Base-by-base conservation (phyloP, 352 stramenopile genomes). In the Phytophthora ramorum region DNA sequence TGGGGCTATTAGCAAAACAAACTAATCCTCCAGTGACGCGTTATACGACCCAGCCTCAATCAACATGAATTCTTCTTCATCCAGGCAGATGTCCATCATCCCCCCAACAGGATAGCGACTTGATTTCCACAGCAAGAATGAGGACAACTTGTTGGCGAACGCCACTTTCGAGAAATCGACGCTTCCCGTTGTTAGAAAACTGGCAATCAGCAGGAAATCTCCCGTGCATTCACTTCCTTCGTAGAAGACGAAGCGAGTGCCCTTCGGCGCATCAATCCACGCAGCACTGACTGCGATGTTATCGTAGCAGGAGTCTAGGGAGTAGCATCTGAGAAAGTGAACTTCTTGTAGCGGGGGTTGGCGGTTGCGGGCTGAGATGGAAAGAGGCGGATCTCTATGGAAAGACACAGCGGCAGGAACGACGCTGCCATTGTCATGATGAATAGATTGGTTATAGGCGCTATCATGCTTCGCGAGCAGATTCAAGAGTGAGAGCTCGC, bases 321-420 rank as follows among this genome's bases (percentile, higher is more conserved):
- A 58, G 43, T 69, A 69, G 19, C 53, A 69, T 28, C 52, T 6
- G 60, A 63, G 13, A 69, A 58, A 7, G 35, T 57, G 19, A 63
- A 58, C 20, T 63, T 58, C 20, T 69, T 69, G 46, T 58, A 63
- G 45, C 44, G 51, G 13, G 8, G 51, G 12, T 51, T 7, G 53
- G 24, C 37, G 28, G 50, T 45, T 12, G 40, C 2, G 0, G 50
- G 22, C 20, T 69, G 51, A 2, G 9, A n/a, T 19, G 50, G 60
- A 32, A 51, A 68, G 6, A 68, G 52, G 28, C 43, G 60, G 41
- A 68, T 1, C n/a, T 66, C 48, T 14, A 32, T 30, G 48, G 58
- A 16, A 35, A 49, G 13, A n/a, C 38, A 46, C n/a, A 47, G 7
- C 13, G 35, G 38, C n/a, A 57, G 16, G 16, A 45, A 22, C 38